These are phyloP conservation scores for Yarrowia divulgata DNA, from an alignment of 805 yeast genomes.

Conservation along the genomic window DNA sequence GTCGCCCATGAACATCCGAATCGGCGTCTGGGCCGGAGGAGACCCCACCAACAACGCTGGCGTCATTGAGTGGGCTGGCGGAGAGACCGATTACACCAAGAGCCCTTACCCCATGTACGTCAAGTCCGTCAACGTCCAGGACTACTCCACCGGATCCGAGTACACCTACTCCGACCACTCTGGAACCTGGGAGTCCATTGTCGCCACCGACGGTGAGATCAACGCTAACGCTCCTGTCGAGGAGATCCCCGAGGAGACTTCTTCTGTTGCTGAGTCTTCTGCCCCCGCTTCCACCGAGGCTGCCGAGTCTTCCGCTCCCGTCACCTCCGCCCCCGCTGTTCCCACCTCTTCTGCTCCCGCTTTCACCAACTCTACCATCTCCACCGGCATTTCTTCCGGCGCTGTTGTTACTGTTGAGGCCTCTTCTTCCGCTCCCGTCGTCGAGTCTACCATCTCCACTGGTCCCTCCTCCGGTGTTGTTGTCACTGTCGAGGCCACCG, in stretches of 20 bases:
- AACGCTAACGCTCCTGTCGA: slow-evolving; percentile 20
- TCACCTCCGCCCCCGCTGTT: not conserved
- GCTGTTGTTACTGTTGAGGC: not conserved
- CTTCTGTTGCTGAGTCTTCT: not conserved
- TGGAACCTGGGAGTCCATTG: slow-evolving; percentile 54
- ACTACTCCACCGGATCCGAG: slow-evolving; percentile 57
- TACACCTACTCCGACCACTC: slow-evolving; percentile 54
- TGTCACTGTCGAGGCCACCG: slow-evolving; percentile 17
- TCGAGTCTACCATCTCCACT: slow-evolving; percentile 24
- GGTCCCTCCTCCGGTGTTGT: slow-evolving; percentile 8
- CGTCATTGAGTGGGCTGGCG: slow-evolving; percentile 79
- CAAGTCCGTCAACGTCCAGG: slow-evolving; percentile 63
- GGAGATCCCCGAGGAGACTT: slow-evolving; percentile 3
- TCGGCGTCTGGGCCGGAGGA: slow-evolving; percentile 62
- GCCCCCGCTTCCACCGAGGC: not conserved
- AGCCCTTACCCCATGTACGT: slow-evolving; percentile 68
- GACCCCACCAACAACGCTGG: slow-evolving; percentile 60
- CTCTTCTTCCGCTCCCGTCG: not conserved
- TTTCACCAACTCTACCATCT: slow-evolving; percentile 22
- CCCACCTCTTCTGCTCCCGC: not conserved
- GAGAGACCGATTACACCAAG: slow-evolving; percentile 57
- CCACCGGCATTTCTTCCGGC: slow-evolving; percentile 1
- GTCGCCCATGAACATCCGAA: slow-evolving; percentile 78
- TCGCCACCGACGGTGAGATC: slow-evolving; percentile 56
- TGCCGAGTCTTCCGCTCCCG: not conserved